Evolutionary conservation across 768 basidiomycete species (phyloP), one percentile per base, ranked within the genome.

Genomic region (Sutorius australiensis): DNA sequence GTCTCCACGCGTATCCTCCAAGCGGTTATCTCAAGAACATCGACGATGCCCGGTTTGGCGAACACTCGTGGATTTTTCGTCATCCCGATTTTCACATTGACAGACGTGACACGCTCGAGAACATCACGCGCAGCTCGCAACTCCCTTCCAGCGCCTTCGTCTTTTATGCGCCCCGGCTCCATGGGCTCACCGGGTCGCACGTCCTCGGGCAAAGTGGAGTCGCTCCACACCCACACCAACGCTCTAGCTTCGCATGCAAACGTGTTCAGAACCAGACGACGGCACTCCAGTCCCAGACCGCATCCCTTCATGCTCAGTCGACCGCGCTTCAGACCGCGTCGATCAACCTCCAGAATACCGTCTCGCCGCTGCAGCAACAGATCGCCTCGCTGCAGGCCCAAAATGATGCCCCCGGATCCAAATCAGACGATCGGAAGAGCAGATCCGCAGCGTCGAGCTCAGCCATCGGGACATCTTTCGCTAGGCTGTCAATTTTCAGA

Each of bases 11-110:
- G 11, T 6, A 14, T 36, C 2, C 12, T n/a, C 14, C 16, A 36
- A 8, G 16, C 8, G 16, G 16, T 14, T 0, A n/a, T 9, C n/a
- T n/a, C 58, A 95, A 94, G 71, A 92, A 89, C 62, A 84, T 83
- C 2, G 92, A 93, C 57, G 91, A 91, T 60, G 76, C 81, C 65
- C 81, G 83, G 57, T 91, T 78, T 53, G 81, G 82, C 51, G 81
- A 83, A 57, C 80, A 82, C 56, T 67, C 74, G 34, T 79, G 78
- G 78, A 80, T 76, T 1, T 79, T 79, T 56, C 73, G 75, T n/a
- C 78, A 79, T 48, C 78, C 78, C 16, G 78, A 79, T 56, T 79
- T 79, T 55, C 78, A 76, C 57, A 69, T 77, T 16, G 78, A 80
- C 60, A 70, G 77, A 39, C 75, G 76, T 21, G 78, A 80, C 43